Evolutionary conservation across 179 eudicot species (phyloP), one percentile per base, ranked within the genome.

Genomic region (Silene noctiflora): DNA sequence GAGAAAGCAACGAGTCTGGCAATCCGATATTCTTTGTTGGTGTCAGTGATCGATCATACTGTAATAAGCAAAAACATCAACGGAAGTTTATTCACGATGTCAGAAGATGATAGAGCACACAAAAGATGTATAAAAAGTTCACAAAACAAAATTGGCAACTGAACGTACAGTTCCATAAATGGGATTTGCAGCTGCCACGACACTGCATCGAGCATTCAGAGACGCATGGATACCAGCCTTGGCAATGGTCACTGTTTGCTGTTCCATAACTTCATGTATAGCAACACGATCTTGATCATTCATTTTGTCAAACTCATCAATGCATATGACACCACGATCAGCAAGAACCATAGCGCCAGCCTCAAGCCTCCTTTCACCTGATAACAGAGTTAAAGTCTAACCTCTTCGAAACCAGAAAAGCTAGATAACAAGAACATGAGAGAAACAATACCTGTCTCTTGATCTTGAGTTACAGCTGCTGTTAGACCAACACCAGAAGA

Each of bases 341-440:
- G 99, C 99, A 81, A 96, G 98, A 82, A 96, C 99, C 99, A 96
- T 93, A 16, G 99, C 99, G 64, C 99, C 99, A 76, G 99, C 98
- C 86, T 96, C 99, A 51, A 96, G 85, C 85, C 99, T 90, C 83
- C 96, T 87, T 85, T 96, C 99, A 16, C 99, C 99, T 96, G 84
- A 75, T 46, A 39, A 14, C n/a, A 19, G 35, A 1, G 9, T 17
- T 46, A 39, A 67, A 78, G 60, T 53, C 4, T 27, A 61, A 4
- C 25, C 27, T 62, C 12, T 25, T n/a, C 67, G 78, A 53, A 63
- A 59, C 9, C 58, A 39, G 11, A 8, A 39, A 16, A n/a, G 60
- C 25, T 64, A 44, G 21, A 22, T 31, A 39, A 44, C 39, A 29
- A 42, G 13, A 17, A 25, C 73, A 17, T 31, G 46, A 22, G 7